phyloP scores from a whole-genome alignment of 208 protist species.

The Wallacemonas rigidus region DNA sequence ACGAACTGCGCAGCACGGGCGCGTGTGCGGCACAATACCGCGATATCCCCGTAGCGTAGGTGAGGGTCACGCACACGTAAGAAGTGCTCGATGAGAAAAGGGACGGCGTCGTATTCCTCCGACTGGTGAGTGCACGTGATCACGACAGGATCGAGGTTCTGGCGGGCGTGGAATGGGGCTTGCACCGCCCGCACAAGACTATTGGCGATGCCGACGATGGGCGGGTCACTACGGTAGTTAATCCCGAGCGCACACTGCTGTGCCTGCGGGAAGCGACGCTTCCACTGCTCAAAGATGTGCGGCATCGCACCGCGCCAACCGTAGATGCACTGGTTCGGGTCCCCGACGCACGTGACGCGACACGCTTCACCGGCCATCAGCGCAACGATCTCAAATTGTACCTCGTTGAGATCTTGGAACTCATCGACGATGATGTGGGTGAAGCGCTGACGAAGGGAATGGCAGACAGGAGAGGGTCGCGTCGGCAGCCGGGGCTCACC shows the following conservation, averaged over 20 bases:
- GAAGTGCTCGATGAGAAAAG: constrained; percentile 45
- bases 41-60: constrained; percentile 65
- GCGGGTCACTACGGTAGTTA: constrained; percentile 82
- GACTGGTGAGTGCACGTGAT: constrained; percentile 38
- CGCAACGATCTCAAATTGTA: constrained; percentile 84
- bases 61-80: constrained; percentile 39
- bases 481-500: background rate
- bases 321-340: constrained; percentile 92
- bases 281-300: constrained; percentile 68
- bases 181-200: constrained; percentile 45
- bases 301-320: constrained; percentile 80
- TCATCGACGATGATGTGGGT: constrained; percentile 91
- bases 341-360: constrained; percentile 86
- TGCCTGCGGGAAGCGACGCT: constrained; percentile 71
- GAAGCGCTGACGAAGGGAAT: constrained; percentile 44
- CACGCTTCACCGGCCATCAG: constrained; percentile 78
- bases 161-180: constrained; percentile 37
- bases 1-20: constrained; percentile 40
- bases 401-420: constrained; percentile 89
- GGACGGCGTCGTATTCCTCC: constrained; percentile 46
- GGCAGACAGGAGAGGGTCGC: constrained; percentile 36
- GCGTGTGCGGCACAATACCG: constrained; percentile 81
- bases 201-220: constrained; percentile 76
- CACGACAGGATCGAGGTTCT: constrained; percentile 34
- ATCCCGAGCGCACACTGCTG: constrained; percentile 44